phyloP scores from a whole-genome alignment of 2,329 filamentous ascomycete species.

The Pseudocercospora musae region DNA sequence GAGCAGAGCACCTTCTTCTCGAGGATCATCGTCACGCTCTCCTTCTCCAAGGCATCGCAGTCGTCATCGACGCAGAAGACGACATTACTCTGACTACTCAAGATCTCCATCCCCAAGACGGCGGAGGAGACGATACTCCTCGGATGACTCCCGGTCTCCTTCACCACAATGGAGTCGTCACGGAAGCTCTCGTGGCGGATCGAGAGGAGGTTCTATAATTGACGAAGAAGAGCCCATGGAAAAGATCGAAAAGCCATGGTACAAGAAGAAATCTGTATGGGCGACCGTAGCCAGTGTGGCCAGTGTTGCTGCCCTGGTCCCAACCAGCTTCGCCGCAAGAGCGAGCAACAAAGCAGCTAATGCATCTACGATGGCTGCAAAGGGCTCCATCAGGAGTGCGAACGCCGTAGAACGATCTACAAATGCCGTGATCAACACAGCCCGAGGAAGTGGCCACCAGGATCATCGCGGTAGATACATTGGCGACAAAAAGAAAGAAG shows the following conservation, averaged over 20 bases:
- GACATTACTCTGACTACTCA: not conserved
- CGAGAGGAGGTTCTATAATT: not conserved
- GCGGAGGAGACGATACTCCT: conserved; percentile 3
- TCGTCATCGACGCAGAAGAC: not conserved
- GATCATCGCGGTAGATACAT: conserved; percentile 23
- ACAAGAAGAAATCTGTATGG: conserved; percentile 27
- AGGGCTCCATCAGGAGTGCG: conserved; percentile 13
- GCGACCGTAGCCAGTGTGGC: conserved; percentile 20
- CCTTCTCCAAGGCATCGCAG: not conserved
- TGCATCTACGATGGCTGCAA: conserved; percentile 14
- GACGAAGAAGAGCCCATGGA: conserved; percentile 1
- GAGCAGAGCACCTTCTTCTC: not conserved
- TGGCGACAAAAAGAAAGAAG: conserved; percentile 8
- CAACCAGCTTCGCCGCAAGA: conserved; percentile 14
- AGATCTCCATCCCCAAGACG: not conserved
- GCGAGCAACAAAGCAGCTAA: conserved; percentile 13
- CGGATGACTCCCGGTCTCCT: conserved; percentile 10
- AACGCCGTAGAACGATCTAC: conserved; percentile 17
- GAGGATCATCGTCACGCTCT: not conserved
- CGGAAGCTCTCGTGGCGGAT: not conserved
- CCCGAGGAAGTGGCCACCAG: conserved; percentile 21
- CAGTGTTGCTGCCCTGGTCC: conserved; percentile 18
- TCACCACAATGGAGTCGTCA: conserved; percentile 8
- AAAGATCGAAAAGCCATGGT: conserved; percentile 20
- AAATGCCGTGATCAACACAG: conserved; percentile 23